Conservation (phyloP, 495 filamentous ascomycete species). For the Neurospora discreta region DNA sequence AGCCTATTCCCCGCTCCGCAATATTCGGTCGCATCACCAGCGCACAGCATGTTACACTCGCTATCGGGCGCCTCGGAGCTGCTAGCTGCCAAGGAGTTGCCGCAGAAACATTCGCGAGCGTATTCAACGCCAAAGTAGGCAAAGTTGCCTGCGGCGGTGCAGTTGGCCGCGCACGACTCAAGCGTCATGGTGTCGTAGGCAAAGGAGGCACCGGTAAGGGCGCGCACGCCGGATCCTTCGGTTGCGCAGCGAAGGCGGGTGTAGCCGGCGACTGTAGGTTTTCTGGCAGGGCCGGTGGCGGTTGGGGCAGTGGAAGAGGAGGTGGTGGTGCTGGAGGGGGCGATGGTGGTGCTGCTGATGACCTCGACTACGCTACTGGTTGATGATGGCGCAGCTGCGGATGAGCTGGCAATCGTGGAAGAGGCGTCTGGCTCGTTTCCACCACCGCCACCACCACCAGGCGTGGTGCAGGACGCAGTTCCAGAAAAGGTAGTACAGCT, state of each 20-base stretch:
- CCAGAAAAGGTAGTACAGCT: conserved; percentile 26
- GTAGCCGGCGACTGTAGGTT: conserved; percentile 29
- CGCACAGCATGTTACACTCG: conserved; percentile 43
- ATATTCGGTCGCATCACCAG: conserved; percentile 31
- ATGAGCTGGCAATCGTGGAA: conserved; percentile 7
- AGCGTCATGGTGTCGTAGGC: conserved; percentile 41
- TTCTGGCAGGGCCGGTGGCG: conserved; percentile 12
- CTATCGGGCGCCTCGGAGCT: conserved; percentile 26
- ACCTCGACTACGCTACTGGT: not conserved
- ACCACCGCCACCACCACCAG: not conserved
- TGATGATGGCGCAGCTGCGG: not conserved
- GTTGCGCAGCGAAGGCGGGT: conserved; percentile 34
- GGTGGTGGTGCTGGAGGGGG: conserved; percentile 3
- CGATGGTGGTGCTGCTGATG: not conserved
- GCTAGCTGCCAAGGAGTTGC: conserved; percentile 29
- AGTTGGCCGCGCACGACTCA: conserved; percentile 35
- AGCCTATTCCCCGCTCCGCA: conserved; percentile 36
- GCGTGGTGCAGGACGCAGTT: conserved; percentile 11
- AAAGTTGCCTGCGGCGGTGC: conserved; percentile 18
- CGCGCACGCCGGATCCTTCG: conserved; percentile 31
- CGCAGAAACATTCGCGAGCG: conserved; percentile 42
- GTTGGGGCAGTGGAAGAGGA: conserved; percentile 19
- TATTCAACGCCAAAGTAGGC: conserved; percentile 40
- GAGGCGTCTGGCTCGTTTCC: conserved; percentile 12
- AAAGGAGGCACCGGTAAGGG: conserved; percentile 24